These are phyloP conservation scores for Populus hybrid DNA, from an alignment of 441 rosid genomes.

Conservation along the genomic window DNA sequence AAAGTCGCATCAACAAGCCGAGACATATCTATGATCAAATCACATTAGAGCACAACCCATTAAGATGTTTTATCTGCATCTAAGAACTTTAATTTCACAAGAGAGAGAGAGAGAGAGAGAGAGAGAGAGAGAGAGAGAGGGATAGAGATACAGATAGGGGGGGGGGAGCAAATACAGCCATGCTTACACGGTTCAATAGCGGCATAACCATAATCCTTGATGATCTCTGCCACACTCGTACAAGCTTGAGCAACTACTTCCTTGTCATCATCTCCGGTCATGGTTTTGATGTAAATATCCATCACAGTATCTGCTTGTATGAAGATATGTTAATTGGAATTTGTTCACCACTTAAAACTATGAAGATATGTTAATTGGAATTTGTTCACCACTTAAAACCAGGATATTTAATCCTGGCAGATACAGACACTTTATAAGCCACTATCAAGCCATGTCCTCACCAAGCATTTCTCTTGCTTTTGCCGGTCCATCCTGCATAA, in stretches of 20 bases:
- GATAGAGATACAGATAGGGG: too few species aligned
- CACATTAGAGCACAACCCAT: slow-evolving; percentile 24
- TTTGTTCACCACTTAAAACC: slow-evolving; percentile 10
- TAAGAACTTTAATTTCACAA: not conserved
- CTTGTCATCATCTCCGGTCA: slow-evolving; percentile 94
- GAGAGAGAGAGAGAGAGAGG: accelerated
- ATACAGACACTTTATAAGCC: slow-evolving; percentile 11
- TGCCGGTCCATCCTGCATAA: slow-evolving; percentile 66
- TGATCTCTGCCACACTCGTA: slow-evolving; percentile 77
- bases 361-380: too few species aligned
- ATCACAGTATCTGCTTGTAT: slow-evolving; percentile 64
- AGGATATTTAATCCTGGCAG: not conserved
- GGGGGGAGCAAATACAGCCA: slow-evolving; percentile 3
- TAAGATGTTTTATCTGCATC: slow-evolving; percentile 3
- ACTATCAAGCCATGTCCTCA: slow-evolving; percentile 28
- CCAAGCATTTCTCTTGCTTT: slow-evolving; percentile 85
- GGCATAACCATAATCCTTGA: slow-evolving; percentile 80
- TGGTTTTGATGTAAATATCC: slow-evolving; percentile 70
- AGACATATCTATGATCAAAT: slow-evolving; percentile 59
- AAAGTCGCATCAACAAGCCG: slow-evolving; percentile 76
- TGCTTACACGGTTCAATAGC: slow-evolving; percentile 88
- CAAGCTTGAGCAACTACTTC: slow-evolving; percentile 99
- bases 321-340: slow-evolving; percentile 21
- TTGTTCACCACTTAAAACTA: too few species aligned
- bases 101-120: not conserved